Percentiles rank a stretch among this genome's conserved stretches.
Evolutionary conservation across 2,329 filamentous ascomycete species (phyloP).

Genomic region (Alternaria sp.): DNA sequence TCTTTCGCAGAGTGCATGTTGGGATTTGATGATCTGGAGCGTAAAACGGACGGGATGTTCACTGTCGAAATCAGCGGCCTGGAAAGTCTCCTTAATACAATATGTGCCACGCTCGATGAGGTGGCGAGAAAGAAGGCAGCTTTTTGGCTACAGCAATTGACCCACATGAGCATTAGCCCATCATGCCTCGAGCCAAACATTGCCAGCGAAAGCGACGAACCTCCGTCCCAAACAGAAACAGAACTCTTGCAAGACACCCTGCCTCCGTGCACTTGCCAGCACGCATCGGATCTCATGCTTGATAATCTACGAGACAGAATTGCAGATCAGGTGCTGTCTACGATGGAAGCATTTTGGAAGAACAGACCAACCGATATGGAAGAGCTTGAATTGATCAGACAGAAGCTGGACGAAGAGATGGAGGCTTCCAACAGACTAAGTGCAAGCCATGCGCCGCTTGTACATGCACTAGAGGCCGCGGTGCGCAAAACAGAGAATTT

Average conservation of each 20-base stretch:
- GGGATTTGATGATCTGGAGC: neutral
- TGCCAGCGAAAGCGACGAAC: neutral
- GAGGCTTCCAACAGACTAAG: neutral
- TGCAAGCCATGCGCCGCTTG: neutral
- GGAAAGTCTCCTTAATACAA: neutral
- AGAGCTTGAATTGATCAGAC: too few species aligned
- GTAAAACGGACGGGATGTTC: neutral
- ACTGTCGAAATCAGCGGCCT: neutral
- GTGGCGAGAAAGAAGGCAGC: neutral
- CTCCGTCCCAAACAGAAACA: neutral
- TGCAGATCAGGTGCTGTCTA: neutral
- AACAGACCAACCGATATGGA: too few species aligned
- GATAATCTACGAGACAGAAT: too few species aligned
- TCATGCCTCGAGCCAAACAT: neutral
- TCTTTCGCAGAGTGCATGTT: neutral
- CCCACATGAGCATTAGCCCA: neutral
- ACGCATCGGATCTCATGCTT: too few species aligned
- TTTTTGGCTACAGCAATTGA: neutral
- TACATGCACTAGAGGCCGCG: neutral
- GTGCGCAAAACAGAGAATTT: neutral
- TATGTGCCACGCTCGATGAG: neutral
- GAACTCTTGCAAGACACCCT: neutral
- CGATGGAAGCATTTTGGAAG: too few species aligned
- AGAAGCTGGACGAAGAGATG: too few species aligned
- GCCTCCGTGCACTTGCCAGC: neutral